A percentile compares a stretch with the other conserved stretches of the same genome.
phyloP scores from a whole-genome alignment of 2,329 filamentous ascomycete species.

The Verticillium isaacii region DNA sequence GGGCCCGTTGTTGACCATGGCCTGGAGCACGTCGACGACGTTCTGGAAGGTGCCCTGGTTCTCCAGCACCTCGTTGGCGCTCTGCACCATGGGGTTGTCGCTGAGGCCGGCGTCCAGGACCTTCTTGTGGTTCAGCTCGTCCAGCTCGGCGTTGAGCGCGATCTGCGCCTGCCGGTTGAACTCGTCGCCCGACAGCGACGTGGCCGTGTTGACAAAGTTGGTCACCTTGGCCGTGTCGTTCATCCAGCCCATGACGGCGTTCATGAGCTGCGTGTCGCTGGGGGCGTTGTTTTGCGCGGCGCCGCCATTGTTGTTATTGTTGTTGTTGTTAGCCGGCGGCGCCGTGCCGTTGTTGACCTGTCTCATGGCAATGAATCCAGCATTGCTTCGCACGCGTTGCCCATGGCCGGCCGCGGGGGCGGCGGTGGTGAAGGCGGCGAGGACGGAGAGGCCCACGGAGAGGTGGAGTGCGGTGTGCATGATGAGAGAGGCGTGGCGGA shows the following conservation, averaged over 20 bases:
- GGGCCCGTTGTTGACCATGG: slow-evolving; percentile 15
- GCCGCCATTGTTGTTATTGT: slow-evolving; percentile 3
- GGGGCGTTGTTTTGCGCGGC: not conserved
- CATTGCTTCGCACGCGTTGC: not conserved
- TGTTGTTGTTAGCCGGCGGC: slow-evolving; percentile 2
- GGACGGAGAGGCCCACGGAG: slow-evolving; percentile 1
- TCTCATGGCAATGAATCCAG: not conserved
- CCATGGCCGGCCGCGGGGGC: not conserved
- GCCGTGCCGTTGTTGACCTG: not conserved
- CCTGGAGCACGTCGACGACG: slow-evolving; percentile 14
- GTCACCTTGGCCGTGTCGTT: slow-evolving; percentile 15
- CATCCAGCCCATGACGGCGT: slow-evolving; percentile 15
- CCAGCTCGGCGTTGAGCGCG: slow-evolving; percentile 16
- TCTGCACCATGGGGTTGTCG: slow-evolving; percentile 7
- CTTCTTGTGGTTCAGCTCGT: slow-evolving; percentile 18
- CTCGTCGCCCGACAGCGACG: slow-evolving; percentile 13
- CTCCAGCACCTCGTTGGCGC: slow-evolving; percentile 14
- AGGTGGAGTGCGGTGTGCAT: slow-evolving; percentile 1
- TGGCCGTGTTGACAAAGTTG: slow-evolving; percentile 15
- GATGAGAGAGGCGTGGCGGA: not conserved
- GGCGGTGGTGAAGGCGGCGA: not conserved
- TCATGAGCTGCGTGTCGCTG: slow-evolving; percentile 12
- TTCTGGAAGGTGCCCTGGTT: slow-evolving; percentile 15
- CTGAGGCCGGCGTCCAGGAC: slow-evolving; percentile 13
- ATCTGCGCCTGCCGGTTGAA: slow-evolving; percentile 16